phyloP scores from a whole-genome alignment of 1,284 basidiomycete species.

The Abortiporus biennis region DNA sequence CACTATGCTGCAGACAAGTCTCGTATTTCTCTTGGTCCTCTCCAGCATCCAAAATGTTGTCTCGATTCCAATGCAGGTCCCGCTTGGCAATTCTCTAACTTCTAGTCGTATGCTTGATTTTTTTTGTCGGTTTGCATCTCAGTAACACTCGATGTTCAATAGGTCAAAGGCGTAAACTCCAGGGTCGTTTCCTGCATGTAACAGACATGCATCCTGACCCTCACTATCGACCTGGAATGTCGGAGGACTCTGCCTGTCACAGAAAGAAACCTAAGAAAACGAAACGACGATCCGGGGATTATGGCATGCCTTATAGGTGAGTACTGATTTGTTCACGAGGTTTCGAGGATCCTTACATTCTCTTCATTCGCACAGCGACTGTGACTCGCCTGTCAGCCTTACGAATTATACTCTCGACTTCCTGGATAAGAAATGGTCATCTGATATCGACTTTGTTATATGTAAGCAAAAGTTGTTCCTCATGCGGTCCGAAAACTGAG shows the following conservation, averaged over 20 bases:
- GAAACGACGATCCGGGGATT: conserved; percentile 45
- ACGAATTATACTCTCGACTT: conserved; percentile 81
- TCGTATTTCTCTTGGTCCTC: conserved; percentile 8
- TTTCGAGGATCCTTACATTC: neutral
- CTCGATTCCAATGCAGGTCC: conserved; percentile 13
- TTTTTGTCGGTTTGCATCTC: no score
- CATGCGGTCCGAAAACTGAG: conserved; percentile 10
- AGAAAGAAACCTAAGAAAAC: conserved; percentile 54
- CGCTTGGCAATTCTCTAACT: conserved; percentile 10
- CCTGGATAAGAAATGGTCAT: conserved; percentile 74
- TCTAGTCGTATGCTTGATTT: no score
- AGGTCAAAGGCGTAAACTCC: conserved; percentile 38
- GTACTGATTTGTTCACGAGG: conserved; percentile 17
- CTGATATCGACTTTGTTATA: conserved; percentile 86
- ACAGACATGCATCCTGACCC: conserved; percentile 82
- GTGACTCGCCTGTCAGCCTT: conserved; percentile 78
- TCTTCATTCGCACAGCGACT: conserved; percentile 51
- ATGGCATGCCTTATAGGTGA: conserved; percentile 58
- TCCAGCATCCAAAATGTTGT: conserved; percentile 7
- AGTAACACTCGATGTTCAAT: no score
- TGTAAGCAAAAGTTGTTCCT: conserved; percentile 38
- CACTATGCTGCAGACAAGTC: conserved; percentile 1
- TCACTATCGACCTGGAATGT: conserved; percentile 44
- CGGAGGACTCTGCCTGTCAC: conserved; percentile 57
- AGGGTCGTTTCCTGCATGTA: conserved; percentile 72